Evolutionary conservation across 495 filamentous ascomycete species (phyloP).

Genomic region (Darksidea phi): DNA sequence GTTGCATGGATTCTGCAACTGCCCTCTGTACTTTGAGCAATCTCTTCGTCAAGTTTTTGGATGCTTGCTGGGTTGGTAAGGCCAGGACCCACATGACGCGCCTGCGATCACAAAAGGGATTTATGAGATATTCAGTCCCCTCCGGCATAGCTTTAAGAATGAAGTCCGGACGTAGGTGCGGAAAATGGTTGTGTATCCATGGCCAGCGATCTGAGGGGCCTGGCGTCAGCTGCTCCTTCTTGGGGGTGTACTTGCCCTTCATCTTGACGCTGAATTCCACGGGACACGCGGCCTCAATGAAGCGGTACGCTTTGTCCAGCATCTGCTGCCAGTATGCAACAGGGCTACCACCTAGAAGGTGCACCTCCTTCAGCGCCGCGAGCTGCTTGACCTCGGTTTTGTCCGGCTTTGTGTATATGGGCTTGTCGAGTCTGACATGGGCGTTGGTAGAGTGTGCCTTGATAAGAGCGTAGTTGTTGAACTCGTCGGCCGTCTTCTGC

Average conservation of each 20-base stretch:
- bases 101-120: conserved; percentile 12
- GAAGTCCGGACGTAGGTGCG: conserved; percentile 25
- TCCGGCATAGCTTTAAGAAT: conserved; percentile 21
- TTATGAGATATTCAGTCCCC: conserved; percentile 13
- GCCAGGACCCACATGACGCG: conserved; percentile 7
- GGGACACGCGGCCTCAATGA: not conserved
- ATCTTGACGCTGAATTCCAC: conserved; percentile 12
- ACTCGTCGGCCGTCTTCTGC: not conserved
- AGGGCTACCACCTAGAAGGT: not conserved
- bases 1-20: not conserved
- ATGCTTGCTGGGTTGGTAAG: not conserved
- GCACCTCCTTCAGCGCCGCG: conserved; percentile 9
- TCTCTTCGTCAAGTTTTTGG: not conserved
- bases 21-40: not conserved
- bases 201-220: conserved; percentile 7
- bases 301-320: conserved; percentile 1
- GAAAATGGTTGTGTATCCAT: conserved; percentile 22
- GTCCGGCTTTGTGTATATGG: not conserved
- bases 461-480: conserved; percentile 7
- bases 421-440: not conserved
- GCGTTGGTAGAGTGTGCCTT: not conserved
- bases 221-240: not conserved
- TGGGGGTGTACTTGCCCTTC: not conserved
- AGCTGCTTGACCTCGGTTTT: not conserved
- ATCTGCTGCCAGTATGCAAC: not conserved